Evolutionary conservation across 2,329 filamentous ascomycete genomes (phyloP).

Genomic region (Dothistroma pini): DNA sequence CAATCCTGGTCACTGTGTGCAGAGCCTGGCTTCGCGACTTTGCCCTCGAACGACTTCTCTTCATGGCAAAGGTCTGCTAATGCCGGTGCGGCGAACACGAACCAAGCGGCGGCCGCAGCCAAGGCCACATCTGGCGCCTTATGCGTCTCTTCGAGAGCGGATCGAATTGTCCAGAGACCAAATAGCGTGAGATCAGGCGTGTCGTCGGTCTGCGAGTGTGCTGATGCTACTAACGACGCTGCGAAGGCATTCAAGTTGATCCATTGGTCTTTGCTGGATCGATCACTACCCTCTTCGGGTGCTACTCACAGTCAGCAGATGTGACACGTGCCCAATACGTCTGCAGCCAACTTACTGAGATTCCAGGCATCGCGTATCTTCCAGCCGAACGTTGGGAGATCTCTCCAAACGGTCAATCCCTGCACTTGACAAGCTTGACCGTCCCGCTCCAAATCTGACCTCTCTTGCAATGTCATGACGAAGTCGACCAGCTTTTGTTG

Average conservation of each 20-base stretch:
- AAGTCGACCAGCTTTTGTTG: constrained; percentile 22
- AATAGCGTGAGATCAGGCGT: constrained; percentile 30
- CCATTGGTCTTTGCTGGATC: constrained; percentile 25
- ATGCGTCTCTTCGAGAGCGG: constrained; percentile 29
- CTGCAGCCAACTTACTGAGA: constrained; percentile 17
- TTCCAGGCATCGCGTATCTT: constrained; percentile 34
- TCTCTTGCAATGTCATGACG: constrained; percentile 18
- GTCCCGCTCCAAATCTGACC: constrained; percentile 19
- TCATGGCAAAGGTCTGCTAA: constrained; percentile 23
- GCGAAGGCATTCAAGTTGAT: constrained; percentile 33
- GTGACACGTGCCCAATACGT: neutral
- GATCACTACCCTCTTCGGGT: constrained; percentile 21
- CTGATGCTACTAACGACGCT: constrained; percentile 26
- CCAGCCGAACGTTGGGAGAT: constrained; percentile 31
- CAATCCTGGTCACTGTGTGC: constrained; percentile 25
- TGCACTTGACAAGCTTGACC: constrained; percentile 24
- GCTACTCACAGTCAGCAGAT: constrained; percentile 11
- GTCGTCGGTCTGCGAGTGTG: constrained; percentile 17
- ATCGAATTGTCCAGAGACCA: constrained; percentile 31
- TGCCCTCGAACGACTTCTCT: constrained; percentile 31
- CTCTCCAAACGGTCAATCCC: constrained; percentile 27
- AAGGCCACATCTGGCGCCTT: constrained; percentile 22
- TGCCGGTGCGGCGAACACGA: constrained; percentile 28
- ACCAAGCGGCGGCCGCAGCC: constrained; percentile 31
- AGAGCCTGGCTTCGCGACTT: constrained; percentile 28